These are phyloP conservation scores for Carallia pectinifolia DNA, from an alignment of 345 rosid genomes.

Conservation along the genomic window DNA sequence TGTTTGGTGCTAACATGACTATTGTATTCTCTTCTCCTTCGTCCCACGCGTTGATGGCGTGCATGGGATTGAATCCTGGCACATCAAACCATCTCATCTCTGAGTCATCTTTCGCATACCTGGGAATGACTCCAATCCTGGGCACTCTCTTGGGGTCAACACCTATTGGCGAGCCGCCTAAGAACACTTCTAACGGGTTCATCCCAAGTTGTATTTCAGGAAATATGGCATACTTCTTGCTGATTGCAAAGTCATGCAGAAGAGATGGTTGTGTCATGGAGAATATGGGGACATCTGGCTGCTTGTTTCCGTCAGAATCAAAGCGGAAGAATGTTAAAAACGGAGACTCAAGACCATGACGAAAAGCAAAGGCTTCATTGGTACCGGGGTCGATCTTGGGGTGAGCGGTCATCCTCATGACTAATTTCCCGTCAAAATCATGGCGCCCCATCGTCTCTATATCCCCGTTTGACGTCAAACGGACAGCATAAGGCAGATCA, in stretches of 20 bases:
- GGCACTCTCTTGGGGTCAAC: slow-evolving; percentile 42
- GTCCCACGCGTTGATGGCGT: slow-evolving; percentile 60
- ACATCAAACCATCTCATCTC: slow-evolving; percentile 55
- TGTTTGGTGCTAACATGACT: slow-evolving; percentile 49
- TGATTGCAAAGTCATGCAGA: slow-evolving; percentile 60
- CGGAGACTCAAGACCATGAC: slow-evolving; percentile 53
- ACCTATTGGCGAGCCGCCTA: slow-evolving; percentile 46
- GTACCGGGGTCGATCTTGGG: slow-evolving; percentile 53
- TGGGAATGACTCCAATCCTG: slow-evolving; percentile 47
- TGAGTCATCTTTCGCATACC: slow-evolving; percentile 45
- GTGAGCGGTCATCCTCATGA: slow-evolving; percentile 68
- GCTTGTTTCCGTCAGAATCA: slow-evolving; percentile 41
- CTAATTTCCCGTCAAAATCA: slow-evolving; percentile 48
- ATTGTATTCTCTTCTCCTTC: slow-evolving; percentile 46
- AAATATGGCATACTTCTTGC: slow-evolving; percentile 51
- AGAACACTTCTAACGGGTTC: slow-evolving; percentile 56
- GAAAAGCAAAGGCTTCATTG: slow-evolving; percentile 56
- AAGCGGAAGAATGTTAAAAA: slow-evolving; percentile 50
- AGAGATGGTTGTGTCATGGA: slow-evolving; percentile 53
- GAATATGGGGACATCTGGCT: slow-evolving; percentile 56
- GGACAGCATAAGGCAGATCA: slow-evolving; percentile 49
- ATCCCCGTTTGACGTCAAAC: slow-evolving; percentile 42
- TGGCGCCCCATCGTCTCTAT: slow-evolving; percentile 42
- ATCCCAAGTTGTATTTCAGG: slow-evolving; percentile 56
- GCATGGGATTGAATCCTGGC: slow-evolving; percentile 50